Evolutionary conservation across 2,329 filamentous ascomycete species (phyloP), one percentile per base, ranked within the genome.

Genomic region (Eutypella sp.): DNA sequence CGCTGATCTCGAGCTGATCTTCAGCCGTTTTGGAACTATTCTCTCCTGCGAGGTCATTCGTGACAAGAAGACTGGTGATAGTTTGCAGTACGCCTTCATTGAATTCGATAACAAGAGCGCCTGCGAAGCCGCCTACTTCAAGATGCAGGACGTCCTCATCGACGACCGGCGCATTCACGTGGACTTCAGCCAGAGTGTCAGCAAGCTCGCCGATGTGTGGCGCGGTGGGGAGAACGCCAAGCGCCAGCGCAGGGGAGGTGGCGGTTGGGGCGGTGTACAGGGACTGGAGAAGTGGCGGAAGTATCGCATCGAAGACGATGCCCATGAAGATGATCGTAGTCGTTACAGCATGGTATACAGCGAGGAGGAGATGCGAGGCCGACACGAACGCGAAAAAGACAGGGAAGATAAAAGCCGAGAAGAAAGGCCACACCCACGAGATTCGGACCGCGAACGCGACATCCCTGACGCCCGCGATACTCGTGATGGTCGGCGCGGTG

Each of bases 111-210:
- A 95, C 45, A 93, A 96, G 68, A 81, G 85, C 55, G 87, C 92
- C 44, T 97, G 93, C 65, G 93, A 99, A 68, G 82, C 88, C 43
- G 93, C 93, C 3, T 99, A 96, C 62, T 93, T 95, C 72, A 99
- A 99, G 70, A 99, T 99, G 93, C 90, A 99, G 65, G 89, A 86
- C 2, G 92, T 97, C 2, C 72, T 99, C 45, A 97, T 99, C 54
- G 93, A 99, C 60, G 93, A 99, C 58, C 88, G 96, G 54, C 85
- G 93, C 36, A 99, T 99, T 52, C 93, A 99, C 62, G 93, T 99
- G 46, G 93, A 99, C 69, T 99, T 99, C 67, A 96, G 91, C 10
- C 93, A 99, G 70, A 96, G 89, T 63, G 93, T 91, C 50, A 80
- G 84, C 51, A 92, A 89, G 62, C 71, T 99, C 7, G 93, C 89